phyloP scores from a whole-genome alignment of 768 basidiomycete species.

The Tricholoma hemisulphureum region DNA sequence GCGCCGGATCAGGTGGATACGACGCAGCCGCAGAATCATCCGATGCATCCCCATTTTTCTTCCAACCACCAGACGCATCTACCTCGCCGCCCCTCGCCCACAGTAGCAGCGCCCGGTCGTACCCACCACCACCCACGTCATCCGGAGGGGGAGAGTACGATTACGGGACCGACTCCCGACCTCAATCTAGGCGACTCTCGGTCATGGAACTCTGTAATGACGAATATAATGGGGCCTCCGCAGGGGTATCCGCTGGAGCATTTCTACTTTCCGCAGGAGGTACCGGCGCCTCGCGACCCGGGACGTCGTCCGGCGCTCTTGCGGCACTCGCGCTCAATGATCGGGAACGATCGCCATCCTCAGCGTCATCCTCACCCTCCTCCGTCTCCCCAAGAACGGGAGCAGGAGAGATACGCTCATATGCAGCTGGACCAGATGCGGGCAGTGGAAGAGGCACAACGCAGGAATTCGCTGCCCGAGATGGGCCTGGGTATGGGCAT shows the following conservation, averaged over 20 bases:
- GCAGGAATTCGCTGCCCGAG: not conserved
- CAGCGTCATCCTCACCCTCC: not conserved
- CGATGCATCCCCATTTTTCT: slow-evolving; percentile 73
- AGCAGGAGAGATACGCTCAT: not conserved
- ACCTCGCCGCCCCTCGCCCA: slow-evolving; percentile 28
- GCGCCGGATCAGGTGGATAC: slow-evolving; percentile 9
- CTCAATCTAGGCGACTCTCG: slow-evolving; percentile 75
- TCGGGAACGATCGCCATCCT: not conserved
- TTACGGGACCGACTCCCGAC: slow-evolving; percentile 72
- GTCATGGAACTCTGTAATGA: slow-evolving; percentile 91
- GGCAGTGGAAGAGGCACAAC: not conserved
- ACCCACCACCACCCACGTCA: slow-evolving; percentile 8
- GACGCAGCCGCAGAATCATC: slow-evolving; percentile 20
- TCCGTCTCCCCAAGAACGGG: not conserved
- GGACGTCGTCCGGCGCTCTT: slow-evolving; percentile 4
- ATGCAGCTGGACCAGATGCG: not conserved
- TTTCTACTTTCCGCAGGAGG: slow-evolving; percentile 28
- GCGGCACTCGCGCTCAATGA: slow-evolving; percentile 2
- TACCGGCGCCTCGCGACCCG: slow-evolving; percentile 6
- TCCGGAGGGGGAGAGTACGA: slow-evolving; percentile 44
- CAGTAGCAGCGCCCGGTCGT: slow-evolving; percentile 37
- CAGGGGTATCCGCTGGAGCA: slow-evolving; percentile 24
- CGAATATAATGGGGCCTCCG: slow-evolving; percentile 22
- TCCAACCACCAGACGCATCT: slow-evolving; percentile 56
- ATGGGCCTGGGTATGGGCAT: not conserved